Conservation (phyloP, 108 stramenopile genomes). For the Mayamaea pseudoterrestris region DNA sequence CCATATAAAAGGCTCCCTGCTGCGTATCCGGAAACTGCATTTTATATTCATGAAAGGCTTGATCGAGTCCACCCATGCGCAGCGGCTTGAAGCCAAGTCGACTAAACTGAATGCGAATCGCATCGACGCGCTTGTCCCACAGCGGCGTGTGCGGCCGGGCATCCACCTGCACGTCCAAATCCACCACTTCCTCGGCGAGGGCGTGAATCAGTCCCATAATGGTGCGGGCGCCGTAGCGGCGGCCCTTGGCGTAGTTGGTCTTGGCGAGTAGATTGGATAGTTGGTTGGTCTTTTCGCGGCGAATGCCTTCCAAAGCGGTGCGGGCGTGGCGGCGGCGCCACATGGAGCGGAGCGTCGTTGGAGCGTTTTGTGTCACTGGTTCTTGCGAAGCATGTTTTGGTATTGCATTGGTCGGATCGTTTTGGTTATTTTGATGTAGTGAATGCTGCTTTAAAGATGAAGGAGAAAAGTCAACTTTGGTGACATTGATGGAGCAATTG, state of each 20-base stretch:
- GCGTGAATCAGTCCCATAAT: conserved; percentile 72
- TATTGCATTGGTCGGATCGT: too few species aligned
- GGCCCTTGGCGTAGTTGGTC: conserved; percentile 11
- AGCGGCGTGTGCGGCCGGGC: conserved; percentile 35
- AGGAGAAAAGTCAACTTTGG: too few species aligned
- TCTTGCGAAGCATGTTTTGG: not conserved
- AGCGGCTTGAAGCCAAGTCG: conserved; percentile 62
- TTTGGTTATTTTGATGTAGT: too few species aligned
- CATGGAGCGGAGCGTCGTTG: conserved; percentile 19
- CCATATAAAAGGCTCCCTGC: not conserved
- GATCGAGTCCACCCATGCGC: conserved; percentile 47
- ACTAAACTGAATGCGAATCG: conserved; percentile 63
- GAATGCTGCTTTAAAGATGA: too few species aligned
- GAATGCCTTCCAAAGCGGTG: conserved; percentile 50
- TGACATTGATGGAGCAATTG: too few species aligned
- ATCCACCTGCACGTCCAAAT: conserved; percentile 49
- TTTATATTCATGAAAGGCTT: conserved; percentile 12
- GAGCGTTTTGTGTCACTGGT: conserved; percentile 4
- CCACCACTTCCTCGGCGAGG: conserved; percentile 58
- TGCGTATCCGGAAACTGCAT: not conserved
- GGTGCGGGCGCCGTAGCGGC: conserved; percentile 47
- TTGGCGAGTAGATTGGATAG: conserved; percentile 8
- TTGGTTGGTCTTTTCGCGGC: conserved; percentile 23
- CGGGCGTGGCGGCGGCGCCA: conserved; percentile 53
- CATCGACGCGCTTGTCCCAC: conserved; percentile 62